A percentile compares a stretch with the other conserved stretches of the same genome.
Evolutionary conservation across 257 asterid genomes (phyloP).

Genomic region (Solanum habrochaites): DNA sequence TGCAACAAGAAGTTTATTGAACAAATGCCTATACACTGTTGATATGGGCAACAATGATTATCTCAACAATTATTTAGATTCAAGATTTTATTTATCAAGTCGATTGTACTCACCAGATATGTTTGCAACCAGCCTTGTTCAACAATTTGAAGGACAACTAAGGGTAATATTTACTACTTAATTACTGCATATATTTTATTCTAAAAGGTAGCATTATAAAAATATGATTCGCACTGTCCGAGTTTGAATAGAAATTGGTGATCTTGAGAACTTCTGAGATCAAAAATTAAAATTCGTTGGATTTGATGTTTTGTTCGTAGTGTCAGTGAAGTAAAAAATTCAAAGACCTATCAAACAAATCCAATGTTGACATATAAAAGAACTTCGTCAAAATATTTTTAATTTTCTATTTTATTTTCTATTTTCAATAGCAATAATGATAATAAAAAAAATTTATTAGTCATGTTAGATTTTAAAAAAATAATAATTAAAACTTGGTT

Average conservation of each 20-base stretch:
- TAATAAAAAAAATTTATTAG: neutral
- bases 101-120: constrained; percentile 1
- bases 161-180: neutral
- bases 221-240: neutral
- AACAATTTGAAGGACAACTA: neutral
- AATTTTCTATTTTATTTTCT: neutral
- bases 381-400: neutral
- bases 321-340: no score
- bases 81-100: constrained; percentile 16
- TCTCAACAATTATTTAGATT: constrained; percentile 31
- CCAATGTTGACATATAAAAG: neutral
- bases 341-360: no score
- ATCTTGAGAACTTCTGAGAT: no score
- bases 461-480: neutral
- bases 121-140: constrained; percentile 10
- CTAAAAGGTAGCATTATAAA: neutral
- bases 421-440: neutral
- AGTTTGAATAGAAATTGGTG: no score
- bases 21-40: constrained; percentile 23
- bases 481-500: neutral
- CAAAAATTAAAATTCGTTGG: no score
- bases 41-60: constrained; percentile 43
- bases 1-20: constrained; percentile 14
- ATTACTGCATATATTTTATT: neutral
- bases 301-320: no score